These are phyloP conservation scores for Candida ponderosae DNA, from an alignment of 805 yeast species.

Conservation along the genomic window DNA sequence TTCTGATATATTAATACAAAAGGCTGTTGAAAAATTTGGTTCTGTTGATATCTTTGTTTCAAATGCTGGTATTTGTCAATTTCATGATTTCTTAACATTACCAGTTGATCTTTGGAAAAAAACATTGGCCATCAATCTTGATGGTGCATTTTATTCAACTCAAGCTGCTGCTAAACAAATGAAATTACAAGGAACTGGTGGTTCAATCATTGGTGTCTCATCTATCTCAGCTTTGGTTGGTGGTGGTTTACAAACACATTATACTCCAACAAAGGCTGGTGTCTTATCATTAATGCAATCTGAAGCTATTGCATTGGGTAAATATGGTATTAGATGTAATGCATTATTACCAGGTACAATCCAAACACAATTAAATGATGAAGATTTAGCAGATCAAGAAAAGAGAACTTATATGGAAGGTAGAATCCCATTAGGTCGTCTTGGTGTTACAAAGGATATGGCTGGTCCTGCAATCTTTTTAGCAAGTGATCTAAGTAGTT, in stretches of 20 bases:
- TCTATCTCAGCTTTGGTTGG: constrained; percentile 38
- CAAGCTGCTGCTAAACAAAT: constrained; percentile 40
- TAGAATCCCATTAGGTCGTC: constrained; percentile 31
- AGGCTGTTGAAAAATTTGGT: constrained; percentile 30
- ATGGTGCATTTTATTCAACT: constrained; percentile 36
- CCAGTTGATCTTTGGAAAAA: constrained; percentile 26
- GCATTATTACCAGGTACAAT: constrained; percentile 40
- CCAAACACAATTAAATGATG: constrained; percentile 33
- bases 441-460: constrained; percentile 29
- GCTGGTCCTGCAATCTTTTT: constrained; percentile 36
- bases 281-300: constrained; percentile 35
- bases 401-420: constrained; percentile 31
- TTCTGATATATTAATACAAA: constrained; percentile 21
- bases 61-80: constrained; percentile 39
- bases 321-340: constrained; percentile 35
- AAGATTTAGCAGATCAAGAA: constrained; percentile 28
- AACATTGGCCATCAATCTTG: constrained; percentile 32
- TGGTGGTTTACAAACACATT: constrained; percentile 36
- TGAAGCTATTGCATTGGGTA: constrained; percentile 34
- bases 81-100: constrained; percentile 32
- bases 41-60: constrained; percentile 33
- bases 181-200: constrained; percentile 37
- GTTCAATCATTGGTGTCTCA: constrained; percentile 36
- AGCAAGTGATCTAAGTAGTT: constrained; percentile 28
- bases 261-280: constrained; percentile 43